phyloP scores from a whole-genome alignment of 305 asterid genomes.

The Fraxinus sp. region DNA sequence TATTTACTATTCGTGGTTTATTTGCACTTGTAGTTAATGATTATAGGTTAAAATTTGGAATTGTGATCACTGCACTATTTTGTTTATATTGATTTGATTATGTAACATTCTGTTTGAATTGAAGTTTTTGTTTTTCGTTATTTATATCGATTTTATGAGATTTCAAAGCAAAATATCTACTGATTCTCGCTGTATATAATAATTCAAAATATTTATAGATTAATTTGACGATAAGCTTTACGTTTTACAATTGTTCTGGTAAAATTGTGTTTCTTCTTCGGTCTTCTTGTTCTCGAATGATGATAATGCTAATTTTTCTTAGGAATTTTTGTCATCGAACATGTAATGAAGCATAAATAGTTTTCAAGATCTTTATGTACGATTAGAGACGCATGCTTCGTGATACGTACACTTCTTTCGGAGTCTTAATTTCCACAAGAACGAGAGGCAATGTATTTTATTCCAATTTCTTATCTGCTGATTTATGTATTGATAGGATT shows the following conservation, averaged over 20 bases:
- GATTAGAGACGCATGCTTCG: background rate
- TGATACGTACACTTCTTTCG: background rate
- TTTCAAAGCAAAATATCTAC: background rate
- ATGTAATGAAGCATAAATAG: background rate
- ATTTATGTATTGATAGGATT: constrained; percentile 27
- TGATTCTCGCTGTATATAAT: background rate
- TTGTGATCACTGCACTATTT: background rate
- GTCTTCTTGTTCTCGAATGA: background rate
- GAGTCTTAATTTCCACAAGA: background rate
- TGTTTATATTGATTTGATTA: background rate
- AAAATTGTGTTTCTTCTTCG: background rate
- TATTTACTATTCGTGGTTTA: background rate
- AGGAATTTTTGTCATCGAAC: background rate
- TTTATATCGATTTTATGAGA: background rate
- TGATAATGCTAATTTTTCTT: background rate
- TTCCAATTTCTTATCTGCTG: background rate
- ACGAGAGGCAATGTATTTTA: background rate
- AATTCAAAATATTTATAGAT: background rate
- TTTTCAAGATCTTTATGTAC: background rate
- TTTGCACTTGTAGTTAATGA: background rate
- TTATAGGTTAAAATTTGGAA: background rate
- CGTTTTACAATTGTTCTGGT: background rate
- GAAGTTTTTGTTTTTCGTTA: background rate
- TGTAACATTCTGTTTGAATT: background rate
- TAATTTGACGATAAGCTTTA: background rate